These are phyloP conservation scores for Gyromitra esculenta DNA, from an alignment of 2,329 filamentous ascomycete genomes.

Conservation along the genomic window DNA sequence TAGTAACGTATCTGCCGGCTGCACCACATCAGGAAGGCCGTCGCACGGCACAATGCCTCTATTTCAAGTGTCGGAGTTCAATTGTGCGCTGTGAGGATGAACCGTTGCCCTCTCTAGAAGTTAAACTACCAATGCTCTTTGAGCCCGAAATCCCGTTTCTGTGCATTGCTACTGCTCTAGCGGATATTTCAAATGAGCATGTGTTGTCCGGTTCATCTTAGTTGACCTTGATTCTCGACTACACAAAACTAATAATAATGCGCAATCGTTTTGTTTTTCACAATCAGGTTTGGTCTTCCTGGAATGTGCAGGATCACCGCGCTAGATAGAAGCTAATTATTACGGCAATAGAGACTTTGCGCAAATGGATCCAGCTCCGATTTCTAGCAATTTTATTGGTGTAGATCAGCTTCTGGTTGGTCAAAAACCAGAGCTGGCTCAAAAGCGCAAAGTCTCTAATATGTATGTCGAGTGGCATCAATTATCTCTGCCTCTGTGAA, in stretches of 20 bases:
- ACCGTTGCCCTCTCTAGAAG: constrained; percentile 14
- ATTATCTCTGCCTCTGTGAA: not conserved
- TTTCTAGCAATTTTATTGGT: too few relatives aligned
- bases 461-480: not conserved
- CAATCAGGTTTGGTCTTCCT: not conserved
- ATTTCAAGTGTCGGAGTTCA: not conserved
- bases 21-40: constrained; percentile 16
- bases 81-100: not conserved
- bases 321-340: constrained; percentile 9
- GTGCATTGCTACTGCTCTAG: constrained; percentile 7
- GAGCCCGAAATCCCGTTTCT: not conserved
- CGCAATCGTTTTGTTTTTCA: not conserved
- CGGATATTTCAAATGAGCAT: not conserved
- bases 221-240: not conserved
- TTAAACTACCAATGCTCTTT: not conserved
- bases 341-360: too few relatives aligned
- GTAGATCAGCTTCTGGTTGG: too few relatives aligned
- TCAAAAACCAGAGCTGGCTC: too few relatives aligned
- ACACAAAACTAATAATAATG: not conserved
- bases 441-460: too few relatives aligned
- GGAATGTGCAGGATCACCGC: not conserved
- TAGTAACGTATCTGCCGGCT: constrained; percentile 19
- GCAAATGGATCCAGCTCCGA: too few relatives aligned
- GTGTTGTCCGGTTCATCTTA: not conserved
- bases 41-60: constrained; percentile 11